Conservation (phyloP, 805 yeast genomes). For the Cyberlindnera americana region DNA sequence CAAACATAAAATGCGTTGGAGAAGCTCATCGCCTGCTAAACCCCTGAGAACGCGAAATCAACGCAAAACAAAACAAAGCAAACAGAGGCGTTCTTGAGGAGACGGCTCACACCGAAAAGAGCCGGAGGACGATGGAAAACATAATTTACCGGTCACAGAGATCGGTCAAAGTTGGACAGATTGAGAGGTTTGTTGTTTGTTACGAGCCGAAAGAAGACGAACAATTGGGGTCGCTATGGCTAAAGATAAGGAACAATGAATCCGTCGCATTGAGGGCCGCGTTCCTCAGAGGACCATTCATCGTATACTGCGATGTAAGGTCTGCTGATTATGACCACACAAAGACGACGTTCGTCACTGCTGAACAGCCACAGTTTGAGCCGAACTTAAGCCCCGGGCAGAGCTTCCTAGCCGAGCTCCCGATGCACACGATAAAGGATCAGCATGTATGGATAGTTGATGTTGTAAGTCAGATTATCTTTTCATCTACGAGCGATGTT, state of each 20-base stretch:
- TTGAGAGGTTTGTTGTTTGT: conserved; percentile 51
- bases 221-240: conserved; percentile 39
- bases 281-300: conserved; percentile 70
- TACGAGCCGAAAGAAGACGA: conserved; percentile 32
- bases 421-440: conserved; percentile 58
- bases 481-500: conserved; percentile 57
- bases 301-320: conserved; percentile 68
- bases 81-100: too few species aligned
- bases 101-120: too few species aligned
- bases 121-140: conserved; percentile 6
- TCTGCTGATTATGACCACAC: conserved; percentile 51
- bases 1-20: too few species aligned
- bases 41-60: neutral
- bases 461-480: conserved; percentile 66
- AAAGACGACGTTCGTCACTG: conserved; percentile 54
- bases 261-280: conserved; percentile 65
- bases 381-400: conserved; percentile 72
- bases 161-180: conserved; percentile 48
- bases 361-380: conserved; percentile 74
- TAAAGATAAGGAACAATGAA: conserved; percentile 61
- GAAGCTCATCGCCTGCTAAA: neutral
- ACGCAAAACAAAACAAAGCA: too few species aligned
- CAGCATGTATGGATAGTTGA: conserved; percentile 68
- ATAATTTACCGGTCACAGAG: conserved; percentile 34
- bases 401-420: conserved; percentile 52